A percentile compares a stretch with the other conserved stretches of the same genome.
Evolutionary conservation across 257 asterid species (phyloP).

Genomic region (Rhazya stricta): DNA sequence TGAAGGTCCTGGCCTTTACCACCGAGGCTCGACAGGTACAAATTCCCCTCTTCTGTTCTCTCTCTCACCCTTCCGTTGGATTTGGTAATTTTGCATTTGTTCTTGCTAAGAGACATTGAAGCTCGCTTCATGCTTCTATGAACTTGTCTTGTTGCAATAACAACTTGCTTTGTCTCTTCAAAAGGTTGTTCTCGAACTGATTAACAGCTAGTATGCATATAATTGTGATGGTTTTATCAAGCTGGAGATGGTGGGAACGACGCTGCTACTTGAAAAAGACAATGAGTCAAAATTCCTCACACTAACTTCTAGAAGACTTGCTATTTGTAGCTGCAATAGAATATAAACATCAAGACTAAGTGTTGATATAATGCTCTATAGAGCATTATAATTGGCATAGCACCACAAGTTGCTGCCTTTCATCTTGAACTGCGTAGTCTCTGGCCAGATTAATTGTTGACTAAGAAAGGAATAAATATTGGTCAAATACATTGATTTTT

Average conservation of each 20-base stretch:
- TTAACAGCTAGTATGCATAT: background rate
- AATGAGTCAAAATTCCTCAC: background rate
- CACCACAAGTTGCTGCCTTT: background rate
- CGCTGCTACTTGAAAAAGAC: background rate
- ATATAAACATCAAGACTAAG: too few relatives aligned
- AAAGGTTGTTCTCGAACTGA: background rate
- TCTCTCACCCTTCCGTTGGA: background rate
- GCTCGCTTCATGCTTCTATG: background rate
- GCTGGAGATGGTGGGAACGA: background rate
- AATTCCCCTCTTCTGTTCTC: background rate
- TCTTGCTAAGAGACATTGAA: background rate
- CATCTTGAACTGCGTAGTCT: background rate
- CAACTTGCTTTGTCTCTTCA: background rate
- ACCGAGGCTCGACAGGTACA: conserved; percentile 85
- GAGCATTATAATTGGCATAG: background rate
- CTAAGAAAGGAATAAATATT: background rate
- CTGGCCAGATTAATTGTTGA: background rate
- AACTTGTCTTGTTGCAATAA: background rate
- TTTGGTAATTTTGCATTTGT: background rate
- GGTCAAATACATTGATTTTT: background rate
- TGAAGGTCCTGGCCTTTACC: conserved; percentile 76
- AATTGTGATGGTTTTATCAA: background rate
- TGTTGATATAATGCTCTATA: background rate
- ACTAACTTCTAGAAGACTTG: background rate
- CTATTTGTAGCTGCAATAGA: background rate